These are phyloP conservation scores for Lactarius sp. DNA, from an alignment of 768 basidiomycete species.

Conservation along the genomic window DNA sequence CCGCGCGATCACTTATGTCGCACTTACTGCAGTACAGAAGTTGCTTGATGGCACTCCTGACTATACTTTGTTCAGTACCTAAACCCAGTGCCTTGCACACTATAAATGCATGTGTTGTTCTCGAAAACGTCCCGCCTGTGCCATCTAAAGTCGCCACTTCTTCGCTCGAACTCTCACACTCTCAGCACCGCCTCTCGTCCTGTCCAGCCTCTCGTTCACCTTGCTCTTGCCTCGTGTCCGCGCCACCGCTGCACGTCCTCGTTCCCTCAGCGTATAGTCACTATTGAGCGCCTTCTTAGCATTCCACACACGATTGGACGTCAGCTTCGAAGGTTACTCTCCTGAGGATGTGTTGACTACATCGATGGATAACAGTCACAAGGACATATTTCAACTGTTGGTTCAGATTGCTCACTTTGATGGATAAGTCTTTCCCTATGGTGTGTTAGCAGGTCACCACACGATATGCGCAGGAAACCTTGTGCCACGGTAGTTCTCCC, in stretches of 20 bases:
- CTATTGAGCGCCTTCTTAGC: background rate
- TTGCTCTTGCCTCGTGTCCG: too few species aligned
- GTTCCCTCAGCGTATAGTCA: background rate
- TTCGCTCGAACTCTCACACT: too few species aligned
- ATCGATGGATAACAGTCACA: background rate
- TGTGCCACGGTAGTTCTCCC: constrained; percentile 16
- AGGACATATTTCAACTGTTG: constrained; percentile 7
- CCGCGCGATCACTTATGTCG: too few species aligned
- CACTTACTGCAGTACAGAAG: too few species aligned
- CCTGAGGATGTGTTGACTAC: background rate
- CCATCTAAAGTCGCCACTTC: too few species aligned
- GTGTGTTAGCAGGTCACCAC: background rate
- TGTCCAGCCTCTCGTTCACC: too few species aligned
- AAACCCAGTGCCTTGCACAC: too few species aligned
- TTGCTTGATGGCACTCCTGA: too few species aligned
- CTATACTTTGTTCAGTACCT: too few species aligned
- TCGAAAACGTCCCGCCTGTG: too few species aligned
- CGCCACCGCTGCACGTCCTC: background rate
- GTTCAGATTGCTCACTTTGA: constrained; percentile 7
- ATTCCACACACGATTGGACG: constrained; percentile 9
- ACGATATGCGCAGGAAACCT: background rate
- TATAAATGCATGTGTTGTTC: too few species aligned
- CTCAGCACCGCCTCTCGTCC: too few species aligned
- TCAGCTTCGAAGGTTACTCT: background rate
- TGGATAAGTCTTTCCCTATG: background rate